phyloP scores from a whole-genome alignment of 2,329 filamentous ascomycete genomes.

The Esteya vermicola region DNA sequence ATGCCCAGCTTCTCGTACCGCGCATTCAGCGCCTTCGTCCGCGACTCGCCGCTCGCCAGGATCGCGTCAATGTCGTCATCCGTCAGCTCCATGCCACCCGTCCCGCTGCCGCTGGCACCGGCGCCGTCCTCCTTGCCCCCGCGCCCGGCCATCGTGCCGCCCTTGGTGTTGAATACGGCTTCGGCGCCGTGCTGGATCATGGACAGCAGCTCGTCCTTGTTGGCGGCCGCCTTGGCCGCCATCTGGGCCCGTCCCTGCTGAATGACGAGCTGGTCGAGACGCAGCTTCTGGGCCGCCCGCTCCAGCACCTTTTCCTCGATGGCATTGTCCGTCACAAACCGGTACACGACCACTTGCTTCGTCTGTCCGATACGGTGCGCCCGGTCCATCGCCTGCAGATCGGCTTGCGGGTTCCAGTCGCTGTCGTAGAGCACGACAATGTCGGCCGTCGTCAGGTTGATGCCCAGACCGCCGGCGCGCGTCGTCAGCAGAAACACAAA shows the following conservation, averaged over 20 bases:
- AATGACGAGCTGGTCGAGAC: conserved; percentile 92
- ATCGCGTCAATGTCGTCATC: conserved; percentile 89
- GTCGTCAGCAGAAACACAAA: conserved; percentile 94
- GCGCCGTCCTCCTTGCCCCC: not conserved
- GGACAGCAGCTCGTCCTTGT: conserved; percentile 86
- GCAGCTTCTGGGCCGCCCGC: conserved; percentile 88
- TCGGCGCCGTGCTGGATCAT: conserved; percentile 99
- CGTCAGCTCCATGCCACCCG: conserved; percentile 46
- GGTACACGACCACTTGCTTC: conserved; percentile 92
- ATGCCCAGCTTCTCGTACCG: conserved; percentile 96
- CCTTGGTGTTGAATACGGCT: conserved; percentile 71
- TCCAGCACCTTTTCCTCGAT: conserved; percentile 98
- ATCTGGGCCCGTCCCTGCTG: conserved; percentile 91
- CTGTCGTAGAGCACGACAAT: conserved; percentile 96
- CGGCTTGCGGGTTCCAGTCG: conserved; percentile 97
- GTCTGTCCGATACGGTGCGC: conserved; percentile 97
- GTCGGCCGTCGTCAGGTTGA: conserved; percentile 89
- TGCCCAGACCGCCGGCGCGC: conserved; percentile 86
- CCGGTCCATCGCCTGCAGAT: conserved; percentile 97
- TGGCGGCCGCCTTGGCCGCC: conserved; percentile 78
- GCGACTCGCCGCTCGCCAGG: conserved; percentile 69
- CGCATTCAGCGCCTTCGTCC: conserved; percentile 79
- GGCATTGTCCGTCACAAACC: conserved; percentile 93
- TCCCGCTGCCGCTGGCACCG: conserved; percentile 38
- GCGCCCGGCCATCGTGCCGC: conserved; percentile 43